Base-by-base conservation (phyloP, 768 basidiomycete species). In the Trametes elegans region DNA sequence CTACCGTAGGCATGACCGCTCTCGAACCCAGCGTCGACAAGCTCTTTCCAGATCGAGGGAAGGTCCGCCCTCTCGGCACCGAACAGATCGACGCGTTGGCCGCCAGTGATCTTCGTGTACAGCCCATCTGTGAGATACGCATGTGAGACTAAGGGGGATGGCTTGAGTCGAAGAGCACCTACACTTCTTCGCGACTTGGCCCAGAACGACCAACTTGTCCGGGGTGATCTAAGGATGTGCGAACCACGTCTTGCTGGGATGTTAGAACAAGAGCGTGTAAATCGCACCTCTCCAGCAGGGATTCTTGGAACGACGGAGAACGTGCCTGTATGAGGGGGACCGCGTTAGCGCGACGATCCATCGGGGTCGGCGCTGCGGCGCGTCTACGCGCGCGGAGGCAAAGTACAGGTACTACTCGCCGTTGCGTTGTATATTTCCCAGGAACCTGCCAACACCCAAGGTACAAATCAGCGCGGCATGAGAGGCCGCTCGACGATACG, bases 1-100 rank as follows among this genome's bases (percentile, higher is more conserved):
- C 81, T 81, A 56, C 86, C 87, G 64, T 89, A 89, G 0, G 84
- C 88, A 62, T 88, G 87, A 1, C 88, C 87, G 32, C 83, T 85
- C 68, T 89, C 85, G 59, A 90, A 86, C 7, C 87, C 87, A 4
- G 83, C 85, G 5, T 71, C 68, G 51, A 79, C 73, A 6, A 88
- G 78, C 61, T 81, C 79, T 53, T 81, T 82, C 87, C 80, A 81
- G 24, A 88, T 88, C 21, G 76, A 76, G 0, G 86, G 87, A 10
- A 88, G 71, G 60, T 88, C 87, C 56, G 82, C 78, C 64, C 86
- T 86, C 52, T 74, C 74, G 1, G 87, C 87, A 3, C 88, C 88
- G 57, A 89, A 87, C 65, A 88, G 66, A 61, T 88, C 86, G 53
- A 88, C 80, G 19, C 85, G 80, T 62, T 85, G 84, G 1, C 66